These are phyloP conservation scores for Sporothrix protearum DNA, from an alignment of 2,329 filamentous ascomycete species.

Conservation along the genomic window DNA sequence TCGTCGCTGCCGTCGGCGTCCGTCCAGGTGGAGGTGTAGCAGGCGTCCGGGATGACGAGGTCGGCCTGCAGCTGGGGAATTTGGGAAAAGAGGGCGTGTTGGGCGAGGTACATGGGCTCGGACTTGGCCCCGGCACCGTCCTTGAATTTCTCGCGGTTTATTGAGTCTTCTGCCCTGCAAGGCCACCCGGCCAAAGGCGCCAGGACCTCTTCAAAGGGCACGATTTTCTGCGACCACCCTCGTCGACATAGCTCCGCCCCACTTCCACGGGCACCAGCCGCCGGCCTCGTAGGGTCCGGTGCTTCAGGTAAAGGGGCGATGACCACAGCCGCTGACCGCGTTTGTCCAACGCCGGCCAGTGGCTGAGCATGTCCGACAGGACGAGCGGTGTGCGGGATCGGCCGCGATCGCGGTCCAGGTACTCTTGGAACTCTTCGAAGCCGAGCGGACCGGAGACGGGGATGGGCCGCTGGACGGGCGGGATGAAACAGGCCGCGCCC, in stretches of 20 bases:
- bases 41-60: constrained; percentile 78
- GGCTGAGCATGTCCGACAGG: constrained; percentile 59
- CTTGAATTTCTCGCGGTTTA: background rate
- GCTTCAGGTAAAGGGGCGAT: constrained; percentile 68
- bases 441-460: constrained; percentile 45
- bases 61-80: constrained; percentile 73
- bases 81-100: constrained; percentile 82
- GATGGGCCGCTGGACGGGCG: constrained; percentile 43
- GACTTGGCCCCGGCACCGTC: background rate
- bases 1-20: constrained; percentile 40
- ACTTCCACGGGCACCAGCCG: constrained; percentile 83
- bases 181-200: constrained; percentile 25
- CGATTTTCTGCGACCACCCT: constrained; percentile 79
- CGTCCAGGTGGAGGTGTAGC: constrained; percentile 60
- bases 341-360: constrained; percentile 70
- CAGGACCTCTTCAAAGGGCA: constrained; percentile 71
- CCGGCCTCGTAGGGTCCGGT: constrained; percentile 69
- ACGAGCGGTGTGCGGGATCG: constrained; percentile 60
- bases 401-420: constrained; percentile 46
- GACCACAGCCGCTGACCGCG: constrained; percentile 60
- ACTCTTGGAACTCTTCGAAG: constrained; percentile 58
- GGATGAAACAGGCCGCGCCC: constrained; percentile 35
- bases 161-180: background rate
- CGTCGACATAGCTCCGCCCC: constrained; percentile 82
- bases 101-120: constrained; percentile 71